Base-by-base conservation (phyloP, 1,284 basidiomycete species). In the Melampsora americana region DNA sequence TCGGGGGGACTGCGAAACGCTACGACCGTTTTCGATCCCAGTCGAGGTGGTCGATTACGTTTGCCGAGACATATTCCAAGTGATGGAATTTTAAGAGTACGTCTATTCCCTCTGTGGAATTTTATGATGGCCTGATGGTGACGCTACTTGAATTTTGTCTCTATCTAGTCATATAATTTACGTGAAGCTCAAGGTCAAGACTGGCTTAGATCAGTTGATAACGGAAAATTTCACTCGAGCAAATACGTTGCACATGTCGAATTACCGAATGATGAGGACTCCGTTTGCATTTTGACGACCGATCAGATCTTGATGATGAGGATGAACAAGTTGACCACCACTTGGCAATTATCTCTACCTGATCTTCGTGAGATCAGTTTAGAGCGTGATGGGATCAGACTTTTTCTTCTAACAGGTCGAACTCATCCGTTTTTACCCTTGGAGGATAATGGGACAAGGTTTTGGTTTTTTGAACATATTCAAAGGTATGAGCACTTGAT, bases 21-120 rank as follows among this genome's bases (percentile, higher is more conserved):
- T 0, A 99, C 96, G 0, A 98, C 93, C 2, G 95, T 98, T 1
- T 99, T 99, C 79, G 96, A 99, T 82, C 92, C 89, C 79, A 91
- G 92, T 64, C 90, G 91, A 69, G 88, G 95, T 74, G 95, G 98
- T 81, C 90, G 95, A 23, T 88, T 92, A 30, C 87, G 96, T 80
- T 84, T 93, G 87, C 95, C 96, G 35, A 88, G 96, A 69, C 91
- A 91, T 80, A 88, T 94, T 61, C 89, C 94, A 16, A 85, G 88
- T 5, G 95, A 97, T 82, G 91, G 90, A 20, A 91, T 97, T 26
- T 84, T 97, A 48, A 86, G 89, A 78, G 92, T 93, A 82, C 82
- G 90, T 85, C 20, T 6, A 42, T 59, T 30, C 56, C 48, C 1
- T 39, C 11, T 42, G 39, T 9, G 1, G 11, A 12, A 42, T 60